phyloP scores from a whole-genome alignment of 495 filamentous ascomycete genomes.

The Aspergillus affinis region DNA sequence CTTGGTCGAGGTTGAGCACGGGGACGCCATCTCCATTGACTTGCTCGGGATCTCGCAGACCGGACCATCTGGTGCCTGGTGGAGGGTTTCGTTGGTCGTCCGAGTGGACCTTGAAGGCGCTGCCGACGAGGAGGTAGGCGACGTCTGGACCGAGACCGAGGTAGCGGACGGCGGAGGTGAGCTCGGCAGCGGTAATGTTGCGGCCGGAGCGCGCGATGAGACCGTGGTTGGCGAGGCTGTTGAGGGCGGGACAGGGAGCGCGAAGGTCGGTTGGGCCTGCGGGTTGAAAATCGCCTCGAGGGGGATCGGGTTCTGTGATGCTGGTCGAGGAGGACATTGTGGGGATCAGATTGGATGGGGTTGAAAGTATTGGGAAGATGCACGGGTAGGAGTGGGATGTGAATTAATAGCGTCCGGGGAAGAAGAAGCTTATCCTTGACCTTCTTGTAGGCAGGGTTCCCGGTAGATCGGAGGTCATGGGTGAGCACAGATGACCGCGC shows the following conservation, averaged over 20 bases:
- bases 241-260: slow-evolving; percentile 18
- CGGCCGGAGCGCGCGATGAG: slow-evolving; percentile 17
- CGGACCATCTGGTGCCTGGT: slow-evolving; percentile 5
- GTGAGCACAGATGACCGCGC: background rate
- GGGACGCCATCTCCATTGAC: slow-evolving; percentile 9
- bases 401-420: too few species aligned
- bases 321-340: background rate
- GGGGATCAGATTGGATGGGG: background rate
- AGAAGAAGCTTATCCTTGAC: too few species aligned
- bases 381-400: too few species aligned
- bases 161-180: slow-evolving; percentile 10
- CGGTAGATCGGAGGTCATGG: background rate
- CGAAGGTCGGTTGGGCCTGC: slow-evolving; percentile 10
- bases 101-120: slow-evolving; percentile 17
- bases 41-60: slow-evolving; percentile 16
- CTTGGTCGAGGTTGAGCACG: slow-evolving; percentile 17
- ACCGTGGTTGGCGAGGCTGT: slow-evolving; percentile 21
- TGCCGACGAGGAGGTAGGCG: slow-evolving; percentile 5
- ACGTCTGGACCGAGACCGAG: slow-evolving; percentile 13
- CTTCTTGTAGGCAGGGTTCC: too few species aligned
- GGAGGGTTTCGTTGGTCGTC: slow-evolving; percentile 8
- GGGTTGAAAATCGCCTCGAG: slow-evolving; percentile 7
- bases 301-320: background rate
- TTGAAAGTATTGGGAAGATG: background rate
- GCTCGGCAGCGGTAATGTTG: slow-evolving; percentile 16